Percentiles rank a stretch among this genome's conserved stretches.
These are phyloP conservation scores for Aspergillus panamensis DNA, from an alignment of 495 filamentous ascomycete species.

Conservation along the genomic window DNA sequence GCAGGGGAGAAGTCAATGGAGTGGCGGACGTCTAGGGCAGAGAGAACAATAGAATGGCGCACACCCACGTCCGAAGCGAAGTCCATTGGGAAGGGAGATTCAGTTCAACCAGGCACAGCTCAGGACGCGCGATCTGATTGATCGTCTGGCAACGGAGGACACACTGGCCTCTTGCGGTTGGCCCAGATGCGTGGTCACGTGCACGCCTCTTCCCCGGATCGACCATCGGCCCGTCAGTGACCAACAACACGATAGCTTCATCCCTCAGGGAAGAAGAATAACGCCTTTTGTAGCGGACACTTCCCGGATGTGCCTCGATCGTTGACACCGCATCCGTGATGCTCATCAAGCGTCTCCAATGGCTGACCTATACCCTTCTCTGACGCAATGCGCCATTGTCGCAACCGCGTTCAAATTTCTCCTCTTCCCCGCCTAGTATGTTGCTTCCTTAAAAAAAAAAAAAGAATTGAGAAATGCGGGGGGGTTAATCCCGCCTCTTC, in stretches of 20 bases:
- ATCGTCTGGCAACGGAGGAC: slow-evolving; percentile 11
- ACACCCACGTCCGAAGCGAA: slow-evolving; percentile 50
- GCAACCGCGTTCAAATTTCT: slow-evolving; percentile 90
- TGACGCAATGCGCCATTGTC: slow-evolving; percentile 81
- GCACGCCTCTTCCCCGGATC: slow-evolving; percentile 16
- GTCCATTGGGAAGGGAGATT: slow-evolving; percentile 37
- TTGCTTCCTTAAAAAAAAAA: slow-evolving; percentile 13
- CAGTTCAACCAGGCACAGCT: background rate
- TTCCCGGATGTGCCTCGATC: background rate
- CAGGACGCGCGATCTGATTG: slow-evolving; percentile 8
- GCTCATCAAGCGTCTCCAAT: slow-evolving; percentile 47
- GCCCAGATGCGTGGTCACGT: slow-evolving; percentile 16
- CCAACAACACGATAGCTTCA: background rate
- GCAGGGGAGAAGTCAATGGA: slow-evolving; percentile 46
- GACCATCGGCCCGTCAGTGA: slow-evolving; percentile 1
- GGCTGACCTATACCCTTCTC: slow-evolving; percentile 77
- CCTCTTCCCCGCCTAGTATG: slow-evolving; percentile 94
- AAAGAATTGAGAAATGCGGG: background rate
- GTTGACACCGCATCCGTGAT: slow-evolving; percentile 22
- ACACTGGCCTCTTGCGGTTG: slow-evolving; percentile 21
- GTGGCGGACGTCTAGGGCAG: slow-evolving; percentile 44
- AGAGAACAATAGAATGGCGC: slow-evolving; percentile 46
- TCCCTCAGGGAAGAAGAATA: background rate
- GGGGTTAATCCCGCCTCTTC: background rate
- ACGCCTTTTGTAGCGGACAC: background rate